Percentiles rank a stretch among this genome's conserved stretches.
phyloP scores from a whole-genome alignment of 192 early-diverging fungal genomes.

The Haplosporangium gracile region DNA sequence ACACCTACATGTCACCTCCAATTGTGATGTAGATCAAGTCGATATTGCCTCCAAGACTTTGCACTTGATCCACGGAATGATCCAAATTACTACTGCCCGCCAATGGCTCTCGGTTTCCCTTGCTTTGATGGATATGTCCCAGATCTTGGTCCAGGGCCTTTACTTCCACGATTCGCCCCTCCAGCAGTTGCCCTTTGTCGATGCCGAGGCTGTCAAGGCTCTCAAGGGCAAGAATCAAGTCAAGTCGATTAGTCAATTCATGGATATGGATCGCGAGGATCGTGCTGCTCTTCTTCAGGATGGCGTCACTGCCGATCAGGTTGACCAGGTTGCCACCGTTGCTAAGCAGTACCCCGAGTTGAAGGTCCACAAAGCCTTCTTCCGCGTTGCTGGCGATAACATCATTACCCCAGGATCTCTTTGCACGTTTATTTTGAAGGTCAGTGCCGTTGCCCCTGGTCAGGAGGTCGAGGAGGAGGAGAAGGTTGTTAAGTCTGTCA shows the following conservation, averaged over 20 bases:
- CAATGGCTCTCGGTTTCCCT: constrained; percentile 85
- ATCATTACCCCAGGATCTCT: constrained; percentile 84
- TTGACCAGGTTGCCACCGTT: constrained; percentile 77
- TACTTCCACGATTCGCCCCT: constrained; percentile 83
- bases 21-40: constrained; percentile 68
- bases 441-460: constrained; percentile 57
- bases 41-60: constrained; percentile 81
- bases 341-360: constrained; percentile 86
- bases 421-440: constrained; percentile 76
- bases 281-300: constrained; percentile 68
- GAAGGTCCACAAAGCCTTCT: constrained; percentile 81
- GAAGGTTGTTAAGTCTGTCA: constrained; percentile 29
- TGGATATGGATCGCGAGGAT: constrained; percentile 74
- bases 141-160: constrained; percentile 92
- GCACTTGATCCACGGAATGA: constrained; percentile 86
- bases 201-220: constrained; percentile 73
- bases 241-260: constrained; percentile 73
- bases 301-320: constrained; percentile 69
- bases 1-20: not conserved
- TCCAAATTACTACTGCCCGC: constrained; percentile 89
- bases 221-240: constrained; percentile 76
- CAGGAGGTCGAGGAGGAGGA: constrained; percentile 38
- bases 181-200: constrained; percentile 88
- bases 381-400: constrained; percentile 82
- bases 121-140: constrained; percentile 85